Conservation (phyloP, 129 eudicot species). For the Chrysanthemum seticuspe region DNA sequence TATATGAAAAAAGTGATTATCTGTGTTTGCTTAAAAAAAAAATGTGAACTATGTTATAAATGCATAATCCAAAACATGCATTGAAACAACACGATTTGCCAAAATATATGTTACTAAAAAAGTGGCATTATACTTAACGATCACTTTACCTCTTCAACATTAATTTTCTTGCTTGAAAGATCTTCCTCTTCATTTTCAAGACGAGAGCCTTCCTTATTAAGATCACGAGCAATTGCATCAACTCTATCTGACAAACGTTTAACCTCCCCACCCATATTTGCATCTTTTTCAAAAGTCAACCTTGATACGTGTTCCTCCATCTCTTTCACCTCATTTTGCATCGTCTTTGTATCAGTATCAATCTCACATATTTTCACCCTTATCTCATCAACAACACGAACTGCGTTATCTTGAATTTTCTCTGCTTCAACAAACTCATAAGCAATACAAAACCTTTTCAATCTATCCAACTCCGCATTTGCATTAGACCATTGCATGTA, state of each 20-base stretch:
- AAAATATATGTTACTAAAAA: neutral
- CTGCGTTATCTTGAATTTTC: conserved; percentile 70
- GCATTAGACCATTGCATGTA: conserved; percentile 99
- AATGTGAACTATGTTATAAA: no score
- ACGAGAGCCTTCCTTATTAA: conserved; percentile 77
- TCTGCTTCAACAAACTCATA: conserved; percentile 89
- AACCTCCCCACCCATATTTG: conserved; percentile 88
- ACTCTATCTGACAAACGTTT: conserved; percentile 74
- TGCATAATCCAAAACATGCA: no score
- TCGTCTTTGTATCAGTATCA: conserved; percentile 41
- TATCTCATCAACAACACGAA: conserved; percentile 60
- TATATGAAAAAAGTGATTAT: no score
- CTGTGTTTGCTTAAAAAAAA: no score
- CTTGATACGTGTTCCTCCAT: conserved; percentile 67
- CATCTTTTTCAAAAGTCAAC: conserved; percentile 69
- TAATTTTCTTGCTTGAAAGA: conserved; percentile 64
- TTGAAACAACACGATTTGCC: neutral
- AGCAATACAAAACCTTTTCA: conserved; percentile 93
- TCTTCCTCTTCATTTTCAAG: conserved; percentile 73
- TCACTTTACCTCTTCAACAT: conserved; percentile 60
- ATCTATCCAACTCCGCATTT: conserved; percentile 85
- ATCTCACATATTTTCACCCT: conserved; percentile 67
- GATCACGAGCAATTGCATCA: conserved; percentile 73
- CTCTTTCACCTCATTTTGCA: conserved; percentile 59
- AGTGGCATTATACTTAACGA: neutral